Evolutionary conservation across 73 alveolate genomes (phyloP), one percentile per base, ranked within the genome.

Genomic region (Symbiodinium natans): DNA sequence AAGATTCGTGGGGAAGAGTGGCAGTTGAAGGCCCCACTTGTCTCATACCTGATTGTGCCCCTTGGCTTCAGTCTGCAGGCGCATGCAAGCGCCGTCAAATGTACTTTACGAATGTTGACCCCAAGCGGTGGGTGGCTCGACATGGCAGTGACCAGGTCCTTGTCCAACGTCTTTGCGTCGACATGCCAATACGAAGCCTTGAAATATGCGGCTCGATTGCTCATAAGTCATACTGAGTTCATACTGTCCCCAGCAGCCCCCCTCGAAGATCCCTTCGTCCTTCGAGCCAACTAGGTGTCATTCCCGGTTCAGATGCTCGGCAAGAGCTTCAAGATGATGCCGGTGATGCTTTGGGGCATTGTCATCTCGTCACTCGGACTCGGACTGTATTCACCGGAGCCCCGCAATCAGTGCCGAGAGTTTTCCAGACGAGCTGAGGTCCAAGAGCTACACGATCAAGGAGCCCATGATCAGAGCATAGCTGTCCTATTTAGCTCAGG

Each of bases 281-380:
- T 2, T 75, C 21, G 86, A 75, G 25, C 40, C 1, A 31, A 42
- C 48, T 2, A 39, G 54, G 89, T 41, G 17, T 83, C 74, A 6
- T 29, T 41, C 43, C 94, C 94, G 8, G 83, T 54, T 46, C 96
- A 71, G 88, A 90, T 63, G 96, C 87, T 90, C 13, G 96, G 96
- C 33, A 90, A 90, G 88, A 90, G 96, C 96, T 90, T 90, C 87
- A 90, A 90, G 88, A 90, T 90, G 96, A 90, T 90, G 96, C 96
- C 96, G 2, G 96, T 90, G 40, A 90, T 90, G 96, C 77, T 73
- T 46, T 90, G 96, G 96, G 96, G 96, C 88, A 90, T 90, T 21
- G 94, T 87, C 56, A 87, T 87, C 41, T 87, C 94, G 94, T 34
- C 1, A 40, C 93, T 52, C 48, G 93, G 82, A 29, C 93, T 10